Base-by-base conservation (phyloP, 257 asterid species). In the Gardenia jasminoides region DNA sequence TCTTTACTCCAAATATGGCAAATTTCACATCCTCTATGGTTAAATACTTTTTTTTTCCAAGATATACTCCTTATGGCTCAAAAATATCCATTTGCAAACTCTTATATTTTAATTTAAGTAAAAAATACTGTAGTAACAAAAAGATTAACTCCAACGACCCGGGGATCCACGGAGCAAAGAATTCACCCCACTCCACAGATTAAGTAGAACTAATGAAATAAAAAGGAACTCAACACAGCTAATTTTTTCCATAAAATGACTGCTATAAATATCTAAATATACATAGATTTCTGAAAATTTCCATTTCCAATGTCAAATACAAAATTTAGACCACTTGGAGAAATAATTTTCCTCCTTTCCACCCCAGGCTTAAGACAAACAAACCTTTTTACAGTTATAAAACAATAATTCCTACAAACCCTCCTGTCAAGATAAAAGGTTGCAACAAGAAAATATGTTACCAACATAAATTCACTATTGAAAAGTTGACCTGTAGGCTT, bases 401-500 rank as follows among this genome's bases (percentile, higher is more conserved):
- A 36, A 36, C 41, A 36, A 36, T 2, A 36, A 36, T 36, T 36
- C 41, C 41, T 36, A 36, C 41, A 36, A 36, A 36, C 41, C 41
- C 41, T 36, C 41, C 41, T 2, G 7, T 6, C 20, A 0, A 50
- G 15, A 41, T 31, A 19, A 78, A n/a, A 36, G 41, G 4, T 36
- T 36, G 41, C 41, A 36, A 36, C 41, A 36, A 4, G 41, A 36
- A 36, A 36, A 2, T 58, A 24, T 20, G 20, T 19, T 46, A 6
- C 10, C 22, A 10, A 71, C 8, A 71, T n/a, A 26, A 13, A 19
- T 41, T 59, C 33, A 36, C 41, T 50, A 62, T 26, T 15, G 22
- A 30, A 33, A 33, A 9, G 3, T 19, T 30, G 62, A 83, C 86
- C 86, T 76, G 82, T 76, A 62, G 86, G 77, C 82, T 83, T 83